Percentiles rank a stretch among this genome's conserved stretches.
Evolutionary conservation across 208 protist genomes (phyloP).

Genomic region (Leishmania mexicana): DNA sequence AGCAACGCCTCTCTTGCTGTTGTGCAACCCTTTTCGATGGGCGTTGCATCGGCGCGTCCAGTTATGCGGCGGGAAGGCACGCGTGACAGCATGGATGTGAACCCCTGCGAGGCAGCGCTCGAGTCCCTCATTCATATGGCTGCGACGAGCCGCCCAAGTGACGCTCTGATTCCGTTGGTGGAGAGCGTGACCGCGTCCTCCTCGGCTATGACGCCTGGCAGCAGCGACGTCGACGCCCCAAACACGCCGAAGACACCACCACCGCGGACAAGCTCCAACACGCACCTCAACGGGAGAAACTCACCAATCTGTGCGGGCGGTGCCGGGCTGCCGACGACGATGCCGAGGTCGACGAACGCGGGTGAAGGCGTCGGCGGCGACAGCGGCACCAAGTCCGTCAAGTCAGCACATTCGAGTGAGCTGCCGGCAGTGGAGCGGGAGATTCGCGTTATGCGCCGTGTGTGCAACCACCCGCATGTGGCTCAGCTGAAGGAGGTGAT

Average conservation of each 20-base stretch:
- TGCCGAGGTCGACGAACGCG: neutral
- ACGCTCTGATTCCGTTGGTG: conserved; percentile 19
- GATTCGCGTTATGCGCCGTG: conserved; percentile 94
- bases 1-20: neutral
- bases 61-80: neutral
- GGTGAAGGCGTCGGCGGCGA: neutral
- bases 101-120: conserved; percentile 17
- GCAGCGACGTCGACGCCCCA: neutral
- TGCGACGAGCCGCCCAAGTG: conserved; percentile 6
- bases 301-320: neutral
- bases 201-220: neutral
- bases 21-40: neutral
- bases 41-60: neutral
- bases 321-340: neutral
- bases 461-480: conserved; percentile 90
- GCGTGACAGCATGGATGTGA: conserved; percentile 9
- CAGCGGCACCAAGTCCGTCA: neutral
- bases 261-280: neutral
- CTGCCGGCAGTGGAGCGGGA: conserved; percentile 79
- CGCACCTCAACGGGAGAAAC: neutral
- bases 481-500: conserved; percentile 94
- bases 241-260: neutral
- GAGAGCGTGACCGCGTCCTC: conserved; percentile 7
- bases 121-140: conserved; percentile 10
- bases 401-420: conserved; percentile 5